These are phyloP conservation scores for Termitomyces sp. DNA, from an alignment of 768 basidiomycete genomes.

Conservation along the genomic window DNA sequence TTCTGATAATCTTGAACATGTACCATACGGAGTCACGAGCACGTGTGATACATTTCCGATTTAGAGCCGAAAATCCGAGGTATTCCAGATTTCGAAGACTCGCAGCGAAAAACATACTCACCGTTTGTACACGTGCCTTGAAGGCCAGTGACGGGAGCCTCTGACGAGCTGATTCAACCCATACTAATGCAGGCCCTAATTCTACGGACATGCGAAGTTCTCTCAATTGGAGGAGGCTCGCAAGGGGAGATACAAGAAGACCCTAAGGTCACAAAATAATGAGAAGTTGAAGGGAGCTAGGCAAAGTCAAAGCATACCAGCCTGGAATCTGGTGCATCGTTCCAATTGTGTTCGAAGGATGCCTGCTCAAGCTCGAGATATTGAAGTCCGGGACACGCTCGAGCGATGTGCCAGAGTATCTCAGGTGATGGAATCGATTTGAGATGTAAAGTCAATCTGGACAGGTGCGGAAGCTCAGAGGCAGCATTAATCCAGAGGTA, in stretches of 20 bases:
- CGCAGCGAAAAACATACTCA: not conserved
- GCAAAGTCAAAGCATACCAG: not conserved
- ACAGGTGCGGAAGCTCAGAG: not conserved
- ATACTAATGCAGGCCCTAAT: not conserved
- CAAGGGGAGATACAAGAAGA: not conserved
- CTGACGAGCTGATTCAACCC: not conserved
- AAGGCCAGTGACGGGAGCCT: not conserved
- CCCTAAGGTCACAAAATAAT: not conserved
- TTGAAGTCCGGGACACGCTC: not conserved
- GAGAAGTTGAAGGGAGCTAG: not conserved
- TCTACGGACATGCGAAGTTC: not conserved
- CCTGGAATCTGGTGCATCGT: not conserved
- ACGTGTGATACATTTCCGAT: not conserved
- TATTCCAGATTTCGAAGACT: not conserved
- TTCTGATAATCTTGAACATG: not conserved
- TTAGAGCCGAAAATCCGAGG: not conserved
- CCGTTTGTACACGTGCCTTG: not conserved
- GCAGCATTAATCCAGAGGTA: not conserved
- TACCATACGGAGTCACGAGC: not conserved
- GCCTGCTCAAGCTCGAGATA: conserved; percentile 1
- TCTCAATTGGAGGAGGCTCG: not conserved
- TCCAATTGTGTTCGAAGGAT: not conserved
- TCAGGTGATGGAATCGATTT: not conserved
- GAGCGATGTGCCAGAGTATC: not conserved
- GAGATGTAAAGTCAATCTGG: not conserved